Conservation (phyloP, 2,329 filamentous ascomycete genomes). For the Phyllosticta paracitricarpa region DNA sequence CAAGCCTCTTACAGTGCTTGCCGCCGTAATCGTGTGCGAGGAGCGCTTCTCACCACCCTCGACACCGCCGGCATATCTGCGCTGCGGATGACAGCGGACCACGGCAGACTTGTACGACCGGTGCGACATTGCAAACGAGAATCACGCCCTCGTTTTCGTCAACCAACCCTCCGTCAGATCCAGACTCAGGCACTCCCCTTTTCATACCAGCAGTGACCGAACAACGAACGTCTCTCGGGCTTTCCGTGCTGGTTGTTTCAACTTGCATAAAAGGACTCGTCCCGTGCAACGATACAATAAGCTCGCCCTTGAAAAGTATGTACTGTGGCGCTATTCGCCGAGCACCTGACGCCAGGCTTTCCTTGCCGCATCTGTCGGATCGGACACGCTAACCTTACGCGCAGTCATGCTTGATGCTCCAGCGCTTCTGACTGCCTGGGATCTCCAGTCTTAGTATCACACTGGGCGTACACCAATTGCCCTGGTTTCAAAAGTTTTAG, state of each 20-base stretch:
- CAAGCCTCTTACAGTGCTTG: background rate
- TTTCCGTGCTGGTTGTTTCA: slow-evolving; percentile 5
- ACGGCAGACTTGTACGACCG: background rate
- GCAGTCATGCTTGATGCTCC: slow-evolving; percentile 10
- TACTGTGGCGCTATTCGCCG: slow-evolving; percentile 1
- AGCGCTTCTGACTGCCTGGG: background rate
- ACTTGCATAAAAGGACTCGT: slow-evolving; percentile 8
- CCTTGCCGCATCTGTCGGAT: slow-evolving; percentile 1
- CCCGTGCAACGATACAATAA: background rate
- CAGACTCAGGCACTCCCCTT: background rate
- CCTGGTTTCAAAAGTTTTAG: slow-evolving; percentile 5
- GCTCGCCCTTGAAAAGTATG: slow-evolving; percentile 8
- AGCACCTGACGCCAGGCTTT: background rate
- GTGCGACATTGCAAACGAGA: background rate
- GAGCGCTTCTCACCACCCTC: background rate
- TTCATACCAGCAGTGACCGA: background rate
- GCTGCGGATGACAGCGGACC: background rate
- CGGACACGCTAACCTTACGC: slow-evolving; percentile 7
- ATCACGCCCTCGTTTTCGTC: background rate
- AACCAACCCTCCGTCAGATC: background rate
- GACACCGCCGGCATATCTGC: background rate
- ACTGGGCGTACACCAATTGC: background rate
- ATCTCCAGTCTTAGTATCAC: slow-evolving; percentile 1
- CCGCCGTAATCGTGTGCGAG: background rate
- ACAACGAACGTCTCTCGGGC: background rate